Percentiles rank a stretch among this genome's conserved stretches.
Evolutionary conservation across 768 basidiomycete species (phyloP).

Genomic region (Clitopilus passeckerianus): DNA sequence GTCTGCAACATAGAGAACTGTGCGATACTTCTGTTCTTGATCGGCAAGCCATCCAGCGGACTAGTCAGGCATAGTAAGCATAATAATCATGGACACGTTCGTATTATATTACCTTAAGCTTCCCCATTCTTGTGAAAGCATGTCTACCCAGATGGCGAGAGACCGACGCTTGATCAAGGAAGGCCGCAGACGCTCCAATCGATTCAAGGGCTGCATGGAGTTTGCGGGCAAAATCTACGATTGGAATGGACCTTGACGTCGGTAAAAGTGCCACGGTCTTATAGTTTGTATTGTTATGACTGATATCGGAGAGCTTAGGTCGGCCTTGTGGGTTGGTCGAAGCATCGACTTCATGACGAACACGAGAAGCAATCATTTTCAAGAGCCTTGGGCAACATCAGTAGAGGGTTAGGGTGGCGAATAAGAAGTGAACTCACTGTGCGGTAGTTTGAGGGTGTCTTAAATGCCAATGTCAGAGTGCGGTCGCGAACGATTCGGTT

Average conservation of each 20-base stretch:
- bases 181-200: slow-evolving; percentile 90
- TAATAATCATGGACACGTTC: not conserved
- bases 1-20: slow-evolving; percentile 94
- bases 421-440: slow-evolving; percentile 43
- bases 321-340: slow-evolving; percentile 47
- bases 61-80: slow-evolving; percentile 12
- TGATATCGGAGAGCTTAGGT: slow-evolving; percentile 51
- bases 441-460: slow-evolving; percentile 86
- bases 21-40: slow-evolving; percentile 89
- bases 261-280: slow-evolving; percentile 95
- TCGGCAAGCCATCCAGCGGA: slow-evolving; percentile 86
- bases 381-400: slow-evolving; percentile 45
- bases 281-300: slow-evolving; percentile 78
- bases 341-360: slow-evolving; percentile 76
- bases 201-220: slow-evolving; percentile 85
- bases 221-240: slow-evolving; percentile 86
- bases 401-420: not conserved
- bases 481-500: too few relatives aligned
- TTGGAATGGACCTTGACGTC: slow-evolving; percentile 79
- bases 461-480: not conserved
- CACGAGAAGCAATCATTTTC: slow-evolving; percentile 88
- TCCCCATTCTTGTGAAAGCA: slow-evolving; percentile 95
- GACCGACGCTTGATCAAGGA: slow-evolving; percentile 90
- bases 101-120: slow-evolving; percentile 75
- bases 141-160: slow-evolving; percentile 90